Base-by-base conservation (phyloP, 345 rosid genomes). In the Arabis alpina region DNA sequence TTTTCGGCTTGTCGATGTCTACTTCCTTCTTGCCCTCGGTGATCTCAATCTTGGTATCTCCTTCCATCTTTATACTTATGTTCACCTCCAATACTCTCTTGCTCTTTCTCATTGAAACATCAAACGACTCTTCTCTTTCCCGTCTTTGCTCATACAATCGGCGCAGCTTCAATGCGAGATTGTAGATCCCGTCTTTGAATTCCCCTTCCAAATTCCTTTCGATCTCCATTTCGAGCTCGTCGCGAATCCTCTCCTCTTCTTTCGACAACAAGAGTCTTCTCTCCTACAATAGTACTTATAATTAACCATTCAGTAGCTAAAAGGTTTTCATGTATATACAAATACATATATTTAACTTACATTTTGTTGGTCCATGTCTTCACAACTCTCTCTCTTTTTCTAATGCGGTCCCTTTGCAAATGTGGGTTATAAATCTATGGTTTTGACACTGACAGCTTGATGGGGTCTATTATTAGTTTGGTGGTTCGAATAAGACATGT, bases 201-300 rank as follows among this genome's bases (percentile, higher is more conserved):
- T 88, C 96, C 40, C 83, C 86, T 82, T 92, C 98, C 80, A 92
- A 75, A 63, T 82, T 78, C 54, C 72, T 84, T 57, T 92, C 96
- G 4, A 86, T 82, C 6, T 89, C 92, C 62, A 30, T 71, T 62
- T 89, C 96, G 3, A 89, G 89, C 83, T 92, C 90, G 0, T 77
- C 77, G 1, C 88, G 79, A n/a, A 89, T 83, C 80, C 80, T 84
- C 69, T 66, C 45, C 73, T 89, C 96, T 74, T 88, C 84, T 51
- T 69, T 79, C 1, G 82, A 69, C 75, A 77, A 71, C 10, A 49
- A 43, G 2, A 70, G 40, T 11, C 51, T 66, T 40, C 59, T 58
- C 36, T 68, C 70, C 79, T 75, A 32, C 66, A 69, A 28, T 24
- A 11, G 24, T 34, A 66, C 55, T 41, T 34, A 25, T n/a, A 52